These are phyloP conservation scores for Vanrija sp. DNA, from an alignment of 1,284 basidiomycete species.

Conservation along the genomic window DNA sequence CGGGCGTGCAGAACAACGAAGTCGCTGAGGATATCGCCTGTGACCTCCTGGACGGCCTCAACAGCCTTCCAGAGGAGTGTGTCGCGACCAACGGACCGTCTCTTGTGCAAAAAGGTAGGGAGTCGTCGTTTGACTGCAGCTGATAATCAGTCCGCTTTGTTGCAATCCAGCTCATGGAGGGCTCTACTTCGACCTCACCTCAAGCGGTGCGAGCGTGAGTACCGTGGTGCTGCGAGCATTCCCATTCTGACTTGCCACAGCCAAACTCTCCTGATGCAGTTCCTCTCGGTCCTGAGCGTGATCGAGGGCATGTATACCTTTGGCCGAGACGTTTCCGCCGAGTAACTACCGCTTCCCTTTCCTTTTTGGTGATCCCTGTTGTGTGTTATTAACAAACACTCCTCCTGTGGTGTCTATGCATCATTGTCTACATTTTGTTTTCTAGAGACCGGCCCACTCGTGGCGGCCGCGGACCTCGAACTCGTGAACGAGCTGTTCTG, in stretches of 20 bases:
- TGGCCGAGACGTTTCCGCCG: constrained; percentile 29
- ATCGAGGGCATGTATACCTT: constrained; percentile 44
- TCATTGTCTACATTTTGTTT: background rate
- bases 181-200: constrained; percentile 19
- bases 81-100: constrained; percentile 42
- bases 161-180: constrained; percentile 42
- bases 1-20: constrained; percentile 26
- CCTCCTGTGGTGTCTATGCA: background rate
- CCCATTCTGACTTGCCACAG: constrained; percentile 17
- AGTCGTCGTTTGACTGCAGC: background rate
- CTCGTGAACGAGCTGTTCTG: background rate
- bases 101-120: constrained; percentile 38
- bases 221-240: too few relatives aligned
- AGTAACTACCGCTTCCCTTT: constrained; percentile 6
- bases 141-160: constrained; percentile 36
- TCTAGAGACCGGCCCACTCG: background rate
- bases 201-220: constrained; percentile 35
- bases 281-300: constrained; percentile 38
- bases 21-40: constrained; percentile 38
- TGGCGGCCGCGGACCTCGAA: background rate
- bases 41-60: constrained; percentile 40
- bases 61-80: constrained; percentile 38
- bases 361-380: background rate
- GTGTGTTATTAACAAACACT: background rate
- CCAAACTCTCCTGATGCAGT: constrained; percentile 39